A percentile compares a stretch with the other conserved stretches of the same genome.
phyloP scores from a whole-genome alignment of 345 rosid genomes.

The Euphorbia peplus region DNA sequence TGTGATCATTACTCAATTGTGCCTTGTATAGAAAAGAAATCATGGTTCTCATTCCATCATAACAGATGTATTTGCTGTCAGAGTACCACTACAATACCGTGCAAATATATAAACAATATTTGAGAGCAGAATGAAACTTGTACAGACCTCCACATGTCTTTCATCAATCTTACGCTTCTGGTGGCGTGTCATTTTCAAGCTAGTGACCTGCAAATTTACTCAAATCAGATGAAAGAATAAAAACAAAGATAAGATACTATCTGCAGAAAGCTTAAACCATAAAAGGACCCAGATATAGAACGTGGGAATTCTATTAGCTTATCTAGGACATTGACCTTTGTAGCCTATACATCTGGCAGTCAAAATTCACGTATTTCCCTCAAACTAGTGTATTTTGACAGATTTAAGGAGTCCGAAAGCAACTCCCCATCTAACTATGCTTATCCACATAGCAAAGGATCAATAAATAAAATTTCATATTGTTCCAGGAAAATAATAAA shows the following conservation, averaged over 20 bases:
- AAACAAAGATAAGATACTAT: neutral
- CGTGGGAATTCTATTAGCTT: neutral
- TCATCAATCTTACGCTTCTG: constrained; percentile 97
- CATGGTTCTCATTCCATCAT: neutral
- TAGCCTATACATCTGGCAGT: neutral
- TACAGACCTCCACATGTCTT: constrained; percentile 83
- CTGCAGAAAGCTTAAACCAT: neutral
- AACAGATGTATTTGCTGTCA: neutral
- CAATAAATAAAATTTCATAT: neutral
- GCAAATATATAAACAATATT: neutral
- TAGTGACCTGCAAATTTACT: constrained; percentile 56
- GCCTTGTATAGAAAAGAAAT: neutral
- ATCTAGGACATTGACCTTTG: neutral
- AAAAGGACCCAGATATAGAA: neutral
- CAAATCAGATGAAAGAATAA: constrained; percentile 5
- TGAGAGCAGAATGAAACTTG: neutral
- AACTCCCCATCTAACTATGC: neutral
- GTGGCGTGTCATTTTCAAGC: constrained; percentile 97
- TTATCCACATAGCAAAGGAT: neutral
- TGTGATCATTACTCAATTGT: neutral
- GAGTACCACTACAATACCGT: neutral
- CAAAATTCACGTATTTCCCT: neutral
- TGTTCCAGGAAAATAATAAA: too few relatives aligned
- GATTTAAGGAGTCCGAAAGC: neutral
- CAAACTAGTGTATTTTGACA: neutral